Evolutionary conservation across 106 monocot species (phyloP), one percentile per base, ranked within the genome.

Genomic region (Xerophyta viscosa): DNA sequence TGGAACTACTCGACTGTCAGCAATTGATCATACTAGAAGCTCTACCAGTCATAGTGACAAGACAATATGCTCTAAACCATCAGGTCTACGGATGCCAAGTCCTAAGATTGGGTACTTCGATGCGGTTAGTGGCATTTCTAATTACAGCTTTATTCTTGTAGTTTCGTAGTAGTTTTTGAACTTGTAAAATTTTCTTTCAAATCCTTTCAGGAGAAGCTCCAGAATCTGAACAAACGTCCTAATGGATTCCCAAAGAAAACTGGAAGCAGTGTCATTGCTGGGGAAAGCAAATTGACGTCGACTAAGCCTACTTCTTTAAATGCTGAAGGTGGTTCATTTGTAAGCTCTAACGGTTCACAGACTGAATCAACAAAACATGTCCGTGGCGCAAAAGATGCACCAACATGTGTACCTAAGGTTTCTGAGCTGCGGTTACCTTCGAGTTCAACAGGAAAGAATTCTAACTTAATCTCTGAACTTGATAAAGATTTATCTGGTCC

Each of bases 81-180:
- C 78, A 0, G 71, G 84, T 0, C 84, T 79, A 23, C 36, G 74
- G 20, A 46, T 74, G 71, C 84, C 84, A 29, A 53, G 62, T 51
- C 69, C 77, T 20, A 79, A 78, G 50, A 62, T 84, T 64, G 84
- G 75, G 45, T 84, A 75, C 31, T 84, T 84, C 31, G 74, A 78
- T 53, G 67, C 64, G n/a, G 84, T 78, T 29, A 59, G 64, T 64
- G 6, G 27, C n/a, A n/a, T n/a, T n/a, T n/a, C n/a, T n/a, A n/a
- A n/a, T n/a, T n/a, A n/a, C n/a, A n/a, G n/a, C n/a, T n/a, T n/a
- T n/a, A n/a, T n/a, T n/a, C n/a, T n/a, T n/a, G n/a, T n/a, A n/a
- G n/a, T n/a, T n/a, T n/a, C n/a, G n/a, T n/a, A n/a, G n/a, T n/a
- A n/a, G n/a, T n/a, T n/a, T n/a, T n/a, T n/a, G n/a, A n/a, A n/a